A percentile compares a stretch with the other conserved stretches of the same genome.
These are phyloP conservation scores for Talaromyces sp. DNA, from an alignment of 2,329 filamentous ascomycete genomes.

Conservation along the genomic window DNA sequence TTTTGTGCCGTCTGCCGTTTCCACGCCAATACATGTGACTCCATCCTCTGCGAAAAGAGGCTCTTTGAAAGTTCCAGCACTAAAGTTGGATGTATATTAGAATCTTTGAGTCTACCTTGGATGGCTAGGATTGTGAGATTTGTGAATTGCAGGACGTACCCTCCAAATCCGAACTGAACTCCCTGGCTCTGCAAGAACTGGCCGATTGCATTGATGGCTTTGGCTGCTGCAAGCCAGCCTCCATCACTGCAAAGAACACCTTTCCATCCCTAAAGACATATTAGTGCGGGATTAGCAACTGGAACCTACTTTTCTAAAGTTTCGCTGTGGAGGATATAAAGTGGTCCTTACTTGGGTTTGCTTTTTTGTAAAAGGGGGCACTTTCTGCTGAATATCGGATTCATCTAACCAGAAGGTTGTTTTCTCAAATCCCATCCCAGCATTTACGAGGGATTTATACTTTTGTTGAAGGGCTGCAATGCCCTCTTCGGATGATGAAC, in stretches of 20 bases:
- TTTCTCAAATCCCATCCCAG: conserved; percentile 35
- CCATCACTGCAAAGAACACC: conserved; percentile 49
- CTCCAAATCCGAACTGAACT: conserved; percentile 48
- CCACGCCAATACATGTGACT: conserved; percentile 43
- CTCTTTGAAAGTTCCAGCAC: conserved; percentile 49
- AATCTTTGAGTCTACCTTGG: too few species aligned
- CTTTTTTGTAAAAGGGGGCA: conserved; percentile 44
- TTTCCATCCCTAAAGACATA: conserved; percentile 45
- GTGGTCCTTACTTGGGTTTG: conserved; percentile 39
- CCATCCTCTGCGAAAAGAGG: conserved; percentile 44
- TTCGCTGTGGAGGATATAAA: too few species aligned
- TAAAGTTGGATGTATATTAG: conserved; percentile 12
- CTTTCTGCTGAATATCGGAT: conserved; percentile 47
- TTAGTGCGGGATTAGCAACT: not conserved
- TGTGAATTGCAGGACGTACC: conserved; percentile 18
- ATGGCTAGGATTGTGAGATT: too few species aligned
- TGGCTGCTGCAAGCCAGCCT: conserved; percentile 53
- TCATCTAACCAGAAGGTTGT: conserved; percentile 50
- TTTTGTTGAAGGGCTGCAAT: conserved; percentile 37
- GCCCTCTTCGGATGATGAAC: conserved; percentile 35
- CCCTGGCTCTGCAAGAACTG: conserved; percentile 40
- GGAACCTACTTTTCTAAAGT: too few species aligned
- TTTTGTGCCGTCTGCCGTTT: conserved; percentile 45
- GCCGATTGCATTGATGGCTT: conserved; percentile 53
- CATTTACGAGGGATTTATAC: conserved; percentile 41